Evolutionary conservation across 2,329 filamentous ascomycete genomes (phyloP).

Genomic region (Emergomyces africanus): DNA sequence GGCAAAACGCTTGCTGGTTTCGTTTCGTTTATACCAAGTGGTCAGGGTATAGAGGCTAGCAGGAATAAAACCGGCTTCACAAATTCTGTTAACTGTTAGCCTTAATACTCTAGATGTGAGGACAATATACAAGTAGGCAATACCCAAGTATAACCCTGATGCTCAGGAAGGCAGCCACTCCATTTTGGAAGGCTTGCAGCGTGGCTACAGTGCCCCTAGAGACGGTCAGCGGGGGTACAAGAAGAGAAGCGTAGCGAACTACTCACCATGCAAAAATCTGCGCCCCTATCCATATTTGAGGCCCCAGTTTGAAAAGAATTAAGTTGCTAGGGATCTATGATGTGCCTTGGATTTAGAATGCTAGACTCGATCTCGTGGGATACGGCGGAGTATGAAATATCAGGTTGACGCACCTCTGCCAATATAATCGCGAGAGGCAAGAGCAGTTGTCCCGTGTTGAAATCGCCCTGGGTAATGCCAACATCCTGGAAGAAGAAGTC

Average conservation of each 20-base stretch:
- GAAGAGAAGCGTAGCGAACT: neutral
- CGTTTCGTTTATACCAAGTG: slow-evolving; percentile 38
- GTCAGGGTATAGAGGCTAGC: slow-evolving; percentile 38
- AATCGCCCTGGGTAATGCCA: slow-evolving; percentile 33
- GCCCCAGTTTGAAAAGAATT: slow-evolving; percentile 37
- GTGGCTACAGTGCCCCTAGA: slow-evolving; percentile 32
- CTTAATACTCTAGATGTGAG: neutral
- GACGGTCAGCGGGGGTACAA: neutral
- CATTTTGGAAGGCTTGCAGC: slow-evolving; percentile 38
- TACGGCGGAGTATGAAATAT: neutral
- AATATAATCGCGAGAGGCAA: slow-evolving; percentile 35
- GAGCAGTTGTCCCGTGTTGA: slow-evolving; percentile 40
- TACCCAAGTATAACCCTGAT: slow-evolving; percentile 37
- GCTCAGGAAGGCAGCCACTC: slow-evolving; percentile 31
- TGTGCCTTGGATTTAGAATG: neutral
- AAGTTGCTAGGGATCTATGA: slow-evolving; percentile 35
- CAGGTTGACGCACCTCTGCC: slow-evolving; percentile 6
- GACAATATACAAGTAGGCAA: neutral
- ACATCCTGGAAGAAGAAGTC: slow-evolving; percentile 37
- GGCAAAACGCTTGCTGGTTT: slow-evolving; percentile 38
- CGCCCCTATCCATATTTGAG: slow-evolving; percentile 36
- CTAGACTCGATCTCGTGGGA: neutral
- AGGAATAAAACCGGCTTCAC: slow-evolving; percentile 40
- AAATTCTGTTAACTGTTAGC: slow-evolving; percentile 16
- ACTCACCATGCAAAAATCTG: slow-evolving; percentile 33